Percentiles rank a stretch among this genome's conserved stretches.
Evolutionary conservation across 306 rosid species (phyloP).

Genomic region (Quercus gilva): DNA sequence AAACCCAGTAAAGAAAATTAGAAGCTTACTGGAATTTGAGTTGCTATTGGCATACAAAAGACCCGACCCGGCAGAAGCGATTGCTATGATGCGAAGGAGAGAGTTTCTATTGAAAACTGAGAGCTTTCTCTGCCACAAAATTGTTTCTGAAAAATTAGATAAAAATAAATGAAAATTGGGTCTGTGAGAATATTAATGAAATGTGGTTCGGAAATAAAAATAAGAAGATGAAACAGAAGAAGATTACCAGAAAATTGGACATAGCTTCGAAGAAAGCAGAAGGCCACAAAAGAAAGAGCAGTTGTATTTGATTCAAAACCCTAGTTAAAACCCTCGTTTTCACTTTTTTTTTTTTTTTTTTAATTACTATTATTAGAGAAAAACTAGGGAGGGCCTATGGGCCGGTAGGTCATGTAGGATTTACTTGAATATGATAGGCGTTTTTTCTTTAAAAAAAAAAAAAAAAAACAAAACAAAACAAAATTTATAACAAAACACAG

Average conservation of each 20-base stretch:
- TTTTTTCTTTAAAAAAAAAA: too few relatives aligned
- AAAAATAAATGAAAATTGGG: neutral
- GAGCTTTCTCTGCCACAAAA: conserved; percentile 39
- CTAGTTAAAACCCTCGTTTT: neutral
- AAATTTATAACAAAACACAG: too few relatives aligned
- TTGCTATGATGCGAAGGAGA: conserved; percentile 32
- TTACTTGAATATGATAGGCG: too few relatives aligned
- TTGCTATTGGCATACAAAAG: conserved; percentile 12
- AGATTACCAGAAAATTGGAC: conserved; percentile 42
- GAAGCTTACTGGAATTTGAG: conserved; percentile 31
- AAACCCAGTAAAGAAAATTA: neutral
- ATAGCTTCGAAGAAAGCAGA: conserved; percentile 2
- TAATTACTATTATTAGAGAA: too few relatives aligned
- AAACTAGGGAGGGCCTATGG: neutral
- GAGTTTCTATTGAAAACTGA: conserved; percentile 20
- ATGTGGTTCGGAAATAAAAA: neutral
- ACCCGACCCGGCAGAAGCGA: conserved; percentile 49
- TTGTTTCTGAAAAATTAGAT: neutral
- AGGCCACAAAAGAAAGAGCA: neutral
- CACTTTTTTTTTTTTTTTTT: too few relatives aligned
- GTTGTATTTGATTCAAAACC: neutral
- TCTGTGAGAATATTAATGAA: too few relatives aligned
- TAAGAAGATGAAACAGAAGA: neutral
- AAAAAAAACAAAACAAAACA: too few relatives aligned
- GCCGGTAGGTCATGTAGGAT: too few relatives aligned